These are phyloP conservation scores for Bimuria novae-zelandiae DNA, from an alignment of 2,329 filamentous ascomycete genomes.

Conservation along the genomic window DNA sequence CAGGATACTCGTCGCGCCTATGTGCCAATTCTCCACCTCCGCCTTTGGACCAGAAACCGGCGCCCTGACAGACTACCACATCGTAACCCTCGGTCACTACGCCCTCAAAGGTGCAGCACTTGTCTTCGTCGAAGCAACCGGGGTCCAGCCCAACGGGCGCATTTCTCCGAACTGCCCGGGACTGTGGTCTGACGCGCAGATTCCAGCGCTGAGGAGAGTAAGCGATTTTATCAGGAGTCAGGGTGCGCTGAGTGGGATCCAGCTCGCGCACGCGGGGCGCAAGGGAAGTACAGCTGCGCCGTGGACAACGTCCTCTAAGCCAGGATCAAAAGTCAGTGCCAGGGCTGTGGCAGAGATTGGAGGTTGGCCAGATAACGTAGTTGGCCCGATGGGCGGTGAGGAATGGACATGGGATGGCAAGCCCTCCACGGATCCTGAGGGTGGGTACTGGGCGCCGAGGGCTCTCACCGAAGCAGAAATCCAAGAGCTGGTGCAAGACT, in stretches of 20 bases:
- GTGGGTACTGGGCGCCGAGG: conserved; percentile 45
- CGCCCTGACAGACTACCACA: conserved; percentile 45
- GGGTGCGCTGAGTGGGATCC: conserved; percentile 37
- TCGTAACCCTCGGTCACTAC: conserved; percentile 46
- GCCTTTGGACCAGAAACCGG: conserved; percentile 41
- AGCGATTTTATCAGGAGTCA: conserved; percentile 44
- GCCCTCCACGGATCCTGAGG: conserved; percentile 31
- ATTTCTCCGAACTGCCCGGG: conserved; percentile 45
- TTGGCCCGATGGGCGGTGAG: conserved; percentile 45
- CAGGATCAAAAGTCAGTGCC: conserved; percentile 33
- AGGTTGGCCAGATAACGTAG: conserved; percentile 44
- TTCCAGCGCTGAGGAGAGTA: conserved; percentile 37
- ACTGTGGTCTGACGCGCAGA: conserved; percentile 44
- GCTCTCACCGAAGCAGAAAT: conserved; percentile 47
- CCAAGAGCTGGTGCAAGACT: conserved; percentile 45
- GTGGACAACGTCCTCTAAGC: conserved; percentile 33
- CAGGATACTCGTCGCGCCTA: conserved; percentile 45
- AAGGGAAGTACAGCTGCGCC: conserved; percentile 41
- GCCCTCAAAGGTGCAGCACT: conserved; percentile 44
- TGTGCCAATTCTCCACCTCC: conserved; percentile 45
- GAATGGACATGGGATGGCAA: conserved; percentile 48
- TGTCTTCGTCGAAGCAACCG: conserved; percentile 45
- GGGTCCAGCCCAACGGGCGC: conserved; percentile 41
- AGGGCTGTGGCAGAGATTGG: conserved; percentile 33
- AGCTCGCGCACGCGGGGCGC: conserved; percentile 44